These are phyloP conservation scores for Gillenia trifoliata DNA, from an alignment of 306 rosid genomes.

Conservation along the genomic window DNA sequence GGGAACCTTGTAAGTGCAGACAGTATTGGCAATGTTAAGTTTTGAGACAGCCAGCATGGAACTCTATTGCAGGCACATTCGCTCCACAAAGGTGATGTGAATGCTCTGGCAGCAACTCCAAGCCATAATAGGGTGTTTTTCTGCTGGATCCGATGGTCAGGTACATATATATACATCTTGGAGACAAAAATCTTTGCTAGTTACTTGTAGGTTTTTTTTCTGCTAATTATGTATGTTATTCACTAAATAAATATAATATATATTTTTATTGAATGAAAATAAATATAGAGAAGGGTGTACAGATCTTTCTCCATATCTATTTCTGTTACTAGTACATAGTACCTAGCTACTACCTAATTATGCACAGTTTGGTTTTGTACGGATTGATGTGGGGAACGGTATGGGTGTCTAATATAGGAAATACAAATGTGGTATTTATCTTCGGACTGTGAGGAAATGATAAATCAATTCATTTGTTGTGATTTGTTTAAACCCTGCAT, in stretches of 20 bases:
- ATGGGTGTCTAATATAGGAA: too few relatives aligned
- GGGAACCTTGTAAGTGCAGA: constrained; percentile 95
- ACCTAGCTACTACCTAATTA: too few relatives aligned
- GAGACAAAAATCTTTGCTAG: not conserved
- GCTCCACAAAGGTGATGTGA: constrained; percentile 77
- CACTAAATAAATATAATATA: too few relatives aligned
- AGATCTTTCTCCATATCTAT: too few relatives aligned
- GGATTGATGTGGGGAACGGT: too few relatives aligned
- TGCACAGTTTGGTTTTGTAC: too few relatives aligned
- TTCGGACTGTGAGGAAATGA: not conserved
- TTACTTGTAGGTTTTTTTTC: too few relatives aligned
- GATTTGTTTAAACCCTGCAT: not conserved
- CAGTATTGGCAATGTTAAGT: constrained; percentile 89
- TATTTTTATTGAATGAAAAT: too few relatives aligned
- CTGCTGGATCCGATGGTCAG: constrained; percentile 97
- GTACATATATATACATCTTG: constrained; percentile 28
- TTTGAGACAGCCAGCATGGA: constrained; percentile 81
- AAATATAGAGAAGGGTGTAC: too few relatives aligned
- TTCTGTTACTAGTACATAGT: too few relatives aligned
- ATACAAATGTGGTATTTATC: too few relatives aligned
- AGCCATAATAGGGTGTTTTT: constrained; percentile 70
- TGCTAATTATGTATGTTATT: not conserved
- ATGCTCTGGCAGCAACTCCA: constrained; percentile 78
- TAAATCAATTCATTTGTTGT: not conserved
- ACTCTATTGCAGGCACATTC: constrained; percentile 74